phyloP scores from a whole-genome alignment of 768 basidiomycete species.

The Lentinula boryana region DNA sequence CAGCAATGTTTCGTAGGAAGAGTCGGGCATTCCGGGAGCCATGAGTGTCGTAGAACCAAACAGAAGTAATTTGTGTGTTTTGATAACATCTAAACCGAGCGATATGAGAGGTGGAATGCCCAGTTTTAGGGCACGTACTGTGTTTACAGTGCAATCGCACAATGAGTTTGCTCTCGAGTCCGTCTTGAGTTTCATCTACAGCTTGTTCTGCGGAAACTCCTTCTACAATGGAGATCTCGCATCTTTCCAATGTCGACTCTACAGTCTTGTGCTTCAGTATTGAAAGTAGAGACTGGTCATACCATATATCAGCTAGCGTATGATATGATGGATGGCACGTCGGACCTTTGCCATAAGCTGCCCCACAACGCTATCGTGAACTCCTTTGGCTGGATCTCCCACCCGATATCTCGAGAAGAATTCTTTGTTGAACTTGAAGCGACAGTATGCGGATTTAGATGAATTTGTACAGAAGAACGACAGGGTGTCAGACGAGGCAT shows the following conservation, averaged over 20 bases:
- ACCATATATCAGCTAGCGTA: background rate
- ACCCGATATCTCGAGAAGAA: conserved; percentile 71
- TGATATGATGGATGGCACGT: background rate
- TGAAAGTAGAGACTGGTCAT: conserved; percentile 55
- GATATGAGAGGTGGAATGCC: background rate
- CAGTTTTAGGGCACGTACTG: conserved; percentile 35
- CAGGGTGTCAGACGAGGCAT: conserved; percentile 54
- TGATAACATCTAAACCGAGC: conserved; percentile 55
- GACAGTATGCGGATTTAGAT: conserved; percentile 76
- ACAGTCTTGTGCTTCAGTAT: conserved; percentile 69
- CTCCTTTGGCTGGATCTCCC: conserved; percentile 14
- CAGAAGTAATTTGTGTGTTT: conserved; percentile 72
- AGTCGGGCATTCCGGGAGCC: conserved; percentile 61
- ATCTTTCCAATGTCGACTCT: conserved; percentile 73
- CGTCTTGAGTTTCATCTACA: conserved; percentile 44
- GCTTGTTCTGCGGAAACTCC: conserved; percentile 27
- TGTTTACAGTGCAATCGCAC: conserved; percentile 80
- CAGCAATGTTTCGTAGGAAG: conserved; percentile 53
- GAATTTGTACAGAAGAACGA: conserved; percentile 73
- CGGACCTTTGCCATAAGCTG: conserved; percentile 67
- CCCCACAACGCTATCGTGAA: conserved; percentile 42
- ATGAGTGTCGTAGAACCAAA: conserved; percentile 51
- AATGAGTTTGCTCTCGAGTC: conserved; percentile 65
- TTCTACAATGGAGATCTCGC: conserved; percentile 68
- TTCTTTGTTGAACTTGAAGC: conserved; percentile 60